Base-by-base conservation (phyloP, 257 asterid genomes). In the Phtheirospermum japonicum region DNA sequence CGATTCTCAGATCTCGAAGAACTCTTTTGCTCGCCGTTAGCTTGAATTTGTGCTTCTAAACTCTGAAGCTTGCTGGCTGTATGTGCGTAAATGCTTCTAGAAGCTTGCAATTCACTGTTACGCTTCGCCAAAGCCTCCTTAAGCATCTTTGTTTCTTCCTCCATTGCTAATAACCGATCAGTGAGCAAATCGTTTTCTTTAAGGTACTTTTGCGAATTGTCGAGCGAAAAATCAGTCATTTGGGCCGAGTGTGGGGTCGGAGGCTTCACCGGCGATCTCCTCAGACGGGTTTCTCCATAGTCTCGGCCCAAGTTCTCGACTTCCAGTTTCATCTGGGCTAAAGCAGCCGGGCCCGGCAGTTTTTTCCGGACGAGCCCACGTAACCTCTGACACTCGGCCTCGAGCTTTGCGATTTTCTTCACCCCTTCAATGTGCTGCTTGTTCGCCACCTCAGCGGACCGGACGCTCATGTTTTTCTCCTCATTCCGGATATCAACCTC, bases 311-410 rank as follows among this genome's bases (percentile, higher is more conserved):
- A 63, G 73, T 59, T 89, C 78, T 92, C 96, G 37, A 92, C 97
- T 76, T 89, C 99, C 46, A 89, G 89, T 69, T 92, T 92, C 99
- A 92, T 92, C 66, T 89, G 97, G n/a, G 97, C 96, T 68, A 92
- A 46, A 26, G 99, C 97, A 68, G 97, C 97, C 34, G 99, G 99
- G 28, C 98, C 97, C 7, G 98, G 98, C 68, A 92, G 73, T 73
- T 86, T 89, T 82, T 89, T 92, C 59, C 93, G 79, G 55, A 92
- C 97, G 74, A 92, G 99, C 45, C 97, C 91, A 51, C 97, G 89
- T 74, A 93, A 71, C 77, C 99, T 85, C 78, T 93, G 97, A 73
- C 95, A 87, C 78, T 93, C 99, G 17, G 90, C 94, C 79, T 93
- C 99, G 67, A 93, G 82, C 86, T 93, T 89, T 4, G 92, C 82